Percentiles rank a stretch among this genome's conserved stretches.
These are phyloP conservation scores for Nepenthes alata DNA, from an alignment of 179 eudicot genomes.

Conservation along the genomic window DNA sequence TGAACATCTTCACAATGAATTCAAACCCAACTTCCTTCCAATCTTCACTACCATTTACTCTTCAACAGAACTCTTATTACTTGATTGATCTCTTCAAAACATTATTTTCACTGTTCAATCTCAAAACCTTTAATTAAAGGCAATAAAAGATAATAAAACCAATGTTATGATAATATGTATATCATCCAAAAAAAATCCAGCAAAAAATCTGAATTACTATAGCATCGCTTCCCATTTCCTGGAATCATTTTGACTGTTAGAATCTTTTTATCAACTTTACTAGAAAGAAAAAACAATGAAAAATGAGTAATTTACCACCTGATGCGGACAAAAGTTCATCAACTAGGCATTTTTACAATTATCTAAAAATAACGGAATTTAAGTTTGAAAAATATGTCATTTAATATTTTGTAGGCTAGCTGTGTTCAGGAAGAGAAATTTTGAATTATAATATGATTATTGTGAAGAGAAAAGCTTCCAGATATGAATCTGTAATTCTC, in stretches of 20 bases:
- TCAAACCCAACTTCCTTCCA: conserved; percentile 52
- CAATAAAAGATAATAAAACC: not conserved
- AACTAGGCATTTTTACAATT: too few species aligned
- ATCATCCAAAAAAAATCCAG: not conserved
- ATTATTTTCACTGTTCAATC: conserved; percentile 74
- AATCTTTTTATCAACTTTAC: too few species aligned
- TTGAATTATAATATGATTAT: too few species aligned
- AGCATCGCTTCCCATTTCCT: not conserved
- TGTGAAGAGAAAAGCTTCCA: too few species aligned
- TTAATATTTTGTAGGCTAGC: too few species aligned
- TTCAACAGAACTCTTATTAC: conserved; percentile 84
- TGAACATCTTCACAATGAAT: conserved; percentile 63
- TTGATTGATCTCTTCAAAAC: conserved; percentile 75
- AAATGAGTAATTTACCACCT: too few species aligned
- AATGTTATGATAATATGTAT: not conserved
- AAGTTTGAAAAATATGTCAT: too few species aligned
- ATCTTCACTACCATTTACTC: conserved; percentile 72
- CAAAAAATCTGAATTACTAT: not conserved
- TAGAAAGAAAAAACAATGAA: too few species aligned
- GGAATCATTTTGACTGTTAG: not conserved
- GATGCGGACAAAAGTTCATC: too few species aligned
- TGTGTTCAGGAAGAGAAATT: too few species aligned
- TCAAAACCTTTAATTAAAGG: conserved; percentile 41
- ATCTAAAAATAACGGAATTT: too few species aligned
- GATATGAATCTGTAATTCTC: too few species aligned